phyloP scores from a whole-genome alignment of 2,329 filamentous ascomycete species.

The Talaromyces atroroseus region DNA sequence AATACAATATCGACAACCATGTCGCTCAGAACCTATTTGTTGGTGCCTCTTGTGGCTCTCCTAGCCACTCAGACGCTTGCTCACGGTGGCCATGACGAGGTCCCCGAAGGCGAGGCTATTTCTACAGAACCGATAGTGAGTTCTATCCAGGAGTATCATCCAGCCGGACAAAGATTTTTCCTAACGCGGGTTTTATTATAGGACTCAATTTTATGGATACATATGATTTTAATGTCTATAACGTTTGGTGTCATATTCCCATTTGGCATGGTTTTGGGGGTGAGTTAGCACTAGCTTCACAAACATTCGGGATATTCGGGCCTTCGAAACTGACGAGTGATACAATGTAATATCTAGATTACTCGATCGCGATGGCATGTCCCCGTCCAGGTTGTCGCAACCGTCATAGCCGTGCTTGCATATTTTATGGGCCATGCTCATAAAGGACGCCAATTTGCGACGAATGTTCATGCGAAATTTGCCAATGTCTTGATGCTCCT shows the following conservation, averaged over 20 bases:
- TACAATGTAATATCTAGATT: conserved; percentile 59
- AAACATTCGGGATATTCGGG: not conserved
- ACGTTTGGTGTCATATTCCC: conserved; percentile 92
- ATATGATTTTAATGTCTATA: conserved; percentile 82
- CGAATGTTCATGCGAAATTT: conserved; percentile 76
- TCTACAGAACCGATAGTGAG: conserved; percentile 69
- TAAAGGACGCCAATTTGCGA: conserved; percentile 77
- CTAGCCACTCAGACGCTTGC: conserved; percentile 30
- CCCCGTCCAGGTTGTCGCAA: conserved; percentile 71
- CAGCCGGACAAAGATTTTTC: conserved; percentile 5
- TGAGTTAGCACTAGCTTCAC: conserved; percentile 45
- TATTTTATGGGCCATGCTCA: conserved; percentile 91
- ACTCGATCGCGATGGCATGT: conserved; percentile 91
- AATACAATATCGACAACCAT: not conserved
- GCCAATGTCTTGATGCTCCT: conserved; percentile 75
- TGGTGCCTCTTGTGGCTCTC: conserved; percentile 22
- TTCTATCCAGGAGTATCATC: conserved; percentile 16
- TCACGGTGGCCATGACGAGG: conserved; percentile 52
- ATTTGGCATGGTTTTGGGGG: conserved; percentile 88
- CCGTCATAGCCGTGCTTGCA: conserved; percentile 69
- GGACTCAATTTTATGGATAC: conserved; percentile 85
- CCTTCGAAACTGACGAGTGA: not conserved
- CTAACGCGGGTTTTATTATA: conserved; percentile 20
- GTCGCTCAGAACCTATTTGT: conserved; percentile 5
- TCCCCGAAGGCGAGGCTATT: conserved; percentile 64